Conservation (phyloP, 306 rosid species). For the Carpinus viminea region DNA sequence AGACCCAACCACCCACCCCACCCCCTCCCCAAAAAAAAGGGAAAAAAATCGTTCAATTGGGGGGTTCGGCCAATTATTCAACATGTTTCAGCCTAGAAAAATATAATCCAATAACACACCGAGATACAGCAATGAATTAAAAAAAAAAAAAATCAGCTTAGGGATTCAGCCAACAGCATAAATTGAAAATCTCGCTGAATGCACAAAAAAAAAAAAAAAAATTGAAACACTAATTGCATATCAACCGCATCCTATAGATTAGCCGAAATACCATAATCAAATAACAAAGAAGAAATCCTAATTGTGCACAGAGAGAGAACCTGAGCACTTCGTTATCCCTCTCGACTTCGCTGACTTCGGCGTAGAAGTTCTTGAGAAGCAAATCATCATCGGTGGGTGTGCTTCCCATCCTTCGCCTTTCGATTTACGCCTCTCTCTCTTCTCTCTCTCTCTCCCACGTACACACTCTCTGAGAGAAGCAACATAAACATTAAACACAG, state of each 20-base stretch:
- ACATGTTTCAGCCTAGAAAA: neutral
- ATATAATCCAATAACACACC: neutral
- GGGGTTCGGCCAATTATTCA: neutral
- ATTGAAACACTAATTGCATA: slow-evolving; percentile 23
- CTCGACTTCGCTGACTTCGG: slow-evolving; percentile 98
- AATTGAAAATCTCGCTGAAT: slow-evolving; percentile 4
- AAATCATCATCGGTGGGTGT: slow-evolving; percentile 63
- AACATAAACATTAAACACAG: neutral
- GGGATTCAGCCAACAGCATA: slow-evolving; percentile 4
- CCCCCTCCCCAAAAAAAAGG: neutral
- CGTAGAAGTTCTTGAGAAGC: slow-evolving; percentile 92
- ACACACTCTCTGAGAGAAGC: neutral
- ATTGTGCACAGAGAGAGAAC: slow-evolving; percentile 29
- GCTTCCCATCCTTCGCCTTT: slow-evolving; percentile 40
- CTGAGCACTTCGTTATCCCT: slow-evolving; percentile 93
- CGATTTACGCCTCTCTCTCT: neutral
- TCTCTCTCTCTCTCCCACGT: neutral
- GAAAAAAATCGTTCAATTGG: neutral
- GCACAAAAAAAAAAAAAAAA: neutral
- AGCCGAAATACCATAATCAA: neutral
- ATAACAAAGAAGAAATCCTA: neutral
- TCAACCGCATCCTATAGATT: neutral
- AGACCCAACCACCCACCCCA: too few relatives aligned
- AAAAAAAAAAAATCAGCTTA: neutral
- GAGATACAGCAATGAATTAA: neutral